These are phyloP conservation scores for Mentha longifolia DNA, from an alignment of 257 asterid species.

Conservation along the genomic window DNA sequence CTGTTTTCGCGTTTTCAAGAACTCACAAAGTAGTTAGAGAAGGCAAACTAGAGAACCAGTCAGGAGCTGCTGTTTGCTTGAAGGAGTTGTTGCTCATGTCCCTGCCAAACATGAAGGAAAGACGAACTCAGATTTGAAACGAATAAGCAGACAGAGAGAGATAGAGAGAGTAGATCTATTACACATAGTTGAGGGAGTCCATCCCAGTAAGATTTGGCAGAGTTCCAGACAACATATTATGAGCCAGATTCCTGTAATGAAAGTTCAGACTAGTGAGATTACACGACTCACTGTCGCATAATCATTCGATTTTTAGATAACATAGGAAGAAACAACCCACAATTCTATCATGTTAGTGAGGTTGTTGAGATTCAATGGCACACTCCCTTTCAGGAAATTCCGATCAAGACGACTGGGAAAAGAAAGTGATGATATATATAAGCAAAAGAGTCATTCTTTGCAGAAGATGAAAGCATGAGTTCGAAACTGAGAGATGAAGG, in stretches of 20 bases:
- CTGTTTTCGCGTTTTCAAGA: background rate
- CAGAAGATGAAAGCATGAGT: constrained; percentile 10
- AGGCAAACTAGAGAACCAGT: constrained; percentile 73
- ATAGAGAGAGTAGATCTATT: constrained; percentile 28
- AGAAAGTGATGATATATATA: background rate
- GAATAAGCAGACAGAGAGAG: background rate
- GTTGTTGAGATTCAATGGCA: constrained; percentile 70
- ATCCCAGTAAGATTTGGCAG: constrained; percentile 79
- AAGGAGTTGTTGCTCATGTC: constrained; percentile 93
- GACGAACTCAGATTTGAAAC: constrained; percentile 11
- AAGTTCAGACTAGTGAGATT: constrained; percentile 22
- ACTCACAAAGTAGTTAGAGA: constrained; percentile 91
- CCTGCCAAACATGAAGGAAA: constrained; percentile 44
- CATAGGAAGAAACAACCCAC: constrained; percentile 54
- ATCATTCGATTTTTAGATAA: constrained; percentile 6
- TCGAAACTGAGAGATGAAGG: constrained; percentile 18
- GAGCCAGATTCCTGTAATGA: constrained; percentile 75
- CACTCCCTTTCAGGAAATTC: constrained; percentile 58
- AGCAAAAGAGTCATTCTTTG: constrained; percentile 4
- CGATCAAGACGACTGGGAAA: constrained; percentile 83
- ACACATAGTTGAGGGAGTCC: constrained; percentile 84
- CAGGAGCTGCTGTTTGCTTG: constrained; percentile 64
- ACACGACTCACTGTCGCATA: background rate
- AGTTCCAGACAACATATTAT: constrained; percentile 69
- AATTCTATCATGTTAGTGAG: constrained; percentile 72